Evolutionary conservation across 2,329 filamentous ascomycete genomes (phyloP), one percentile per base, ranked within the genome.

Genomic region (Penicillium sp.): DNA sequence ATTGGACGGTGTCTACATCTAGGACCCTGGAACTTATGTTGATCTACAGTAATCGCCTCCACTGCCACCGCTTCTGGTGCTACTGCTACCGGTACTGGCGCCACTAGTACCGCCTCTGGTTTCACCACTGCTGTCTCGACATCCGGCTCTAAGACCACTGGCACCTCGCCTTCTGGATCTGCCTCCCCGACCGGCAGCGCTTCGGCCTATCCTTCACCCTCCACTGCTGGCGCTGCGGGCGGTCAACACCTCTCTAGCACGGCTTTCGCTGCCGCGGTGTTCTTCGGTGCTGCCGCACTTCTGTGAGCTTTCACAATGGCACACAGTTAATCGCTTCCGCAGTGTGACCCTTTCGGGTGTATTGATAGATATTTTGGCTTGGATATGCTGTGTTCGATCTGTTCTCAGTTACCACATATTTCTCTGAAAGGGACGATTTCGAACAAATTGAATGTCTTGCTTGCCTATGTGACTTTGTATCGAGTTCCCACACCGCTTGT

Each of bases 221-320:
- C 62, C 35, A 63, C 53, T n/a, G 44, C 57, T 49, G 62, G 64
- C 15, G 58, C 65, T 46, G 55, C 60, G 9, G 66, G 69, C 25
- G 67, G 69, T 54, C 67, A 69, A 31, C 69, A 73, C 31, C 66
- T 72, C 45, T 73, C 73, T 31, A 66, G 70, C 29, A 70, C 69
- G 45, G 69, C 70, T 7, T 69, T 76, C 49, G 72, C 69, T 46
- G 71, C 74, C 42, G 73, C 73, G 40, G 68, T 75, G n/a, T 73
- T 77, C 55, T 63, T 75, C 31, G 75, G 75, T 40, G 69, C 75
- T 42, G 73, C 72, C 20, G 73, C 71, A 43, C 66, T 72, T 29
- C 62, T 77, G 60, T 77, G 66, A 70, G 35, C 25, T 18, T 18
- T 42, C 11, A 44, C 25, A 35, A 25, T n/a, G n/a, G 26, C 23